phyloP scores from a whole-genome alignment of 192 early-diverging fungal species.

The Coemansia reversa region DNA sequence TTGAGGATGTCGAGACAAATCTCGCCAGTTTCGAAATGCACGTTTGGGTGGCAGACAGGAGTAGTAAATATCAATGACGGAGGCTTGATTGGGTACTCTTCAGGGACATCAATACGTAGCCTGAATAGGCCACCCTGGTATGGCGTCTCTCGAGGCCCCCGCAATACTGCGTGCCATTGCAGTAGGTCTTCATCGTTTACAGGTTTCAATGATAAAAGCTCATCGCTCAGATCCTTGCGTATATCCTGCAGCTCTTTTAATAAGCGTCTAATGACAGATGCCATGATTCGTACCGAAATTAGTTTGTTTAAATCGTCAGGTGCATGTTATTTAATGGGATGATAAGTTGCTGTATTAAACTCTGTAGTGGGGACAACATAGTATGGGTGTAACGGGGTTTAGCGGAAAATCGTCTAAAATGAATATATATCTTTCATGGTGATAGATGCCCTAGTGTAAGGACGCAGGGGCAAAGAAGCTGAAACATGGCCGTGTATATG shows the following conservation, averaged over 20 bases:
- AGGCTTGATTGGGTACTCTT: conserved; percentile 70
- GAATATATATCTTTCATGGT: no score
- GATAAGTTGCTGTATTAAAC: background rate
- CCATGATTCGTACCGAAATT: conserved; percentile 7
- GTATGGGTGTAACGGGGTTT: background rate
- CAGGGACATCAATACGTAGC: conserved; percentile 73
- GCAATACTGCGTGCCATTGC: conserved; percentile 52
- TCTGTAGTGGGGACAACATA: background rate
- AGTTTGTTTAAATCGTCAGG: background rate
- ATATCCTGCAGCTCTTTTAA: conserved; percentile 60
- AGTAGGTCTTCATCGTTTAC: conserved; percentile 46
- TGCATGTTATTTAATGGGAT: no score
- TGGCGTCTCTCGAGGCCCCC: conserved; percentile 50
- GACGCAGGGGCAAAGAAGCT: no score
- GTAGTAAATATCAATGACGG: conserved; percentile 75
- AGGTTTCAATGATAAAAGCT: conserved; percentile 37
- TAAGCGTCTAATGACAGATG: conserved; percentile 54
- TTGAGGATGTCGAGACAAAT: conserved; percentile 97
- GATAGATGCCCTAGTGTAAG: no score
- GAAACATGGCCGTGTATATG: no score
- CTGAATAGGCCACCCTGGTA: conserved; percentile 76
- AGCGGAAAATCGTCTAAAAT: no score
- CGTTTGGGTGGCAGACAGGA: conserved; percentile 93
- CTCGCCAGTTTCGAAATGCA: conserved; percentile 93
- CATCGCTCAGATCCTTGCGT: conserved; percentile 24